Percentiles rank a stretch among this genome's conserved stretches.
Evolutionary conservation across 306 rosid genomes (phyloP).

Genomic region (Cucurbita moschata): DNA sequence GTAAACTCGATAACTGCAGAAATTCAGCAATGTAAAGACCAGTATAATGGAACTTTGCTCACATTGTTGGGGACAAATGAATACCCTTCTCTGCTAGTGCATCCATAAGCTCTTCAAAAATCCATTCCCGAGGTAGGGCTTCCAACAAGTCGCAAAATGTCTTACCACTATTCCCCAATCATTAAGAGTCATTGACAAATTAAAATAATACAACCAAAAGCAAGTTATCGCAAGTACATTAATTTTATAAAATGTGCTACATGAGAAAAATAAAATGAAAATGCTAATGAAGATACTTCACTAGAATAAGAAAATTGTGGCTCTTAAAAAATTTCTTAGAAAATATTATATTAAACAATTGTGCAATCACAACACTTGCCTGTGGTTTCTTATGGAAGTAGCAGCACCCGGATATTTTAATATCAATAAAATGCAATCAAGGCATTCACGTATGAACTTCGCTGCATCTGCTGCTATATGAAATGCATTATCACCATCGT

Average conservation of each 20-base stretch:
- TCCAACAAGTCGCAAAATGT: conserved; percentile 81
- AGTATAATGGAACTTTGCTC: conserved; percentile 8
- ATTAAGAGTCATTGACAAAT: not conserved
- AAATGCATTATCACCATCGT: conserved; percentile 93
- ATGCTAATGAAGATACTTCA: not conserved
- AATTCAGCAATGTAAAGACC: conserved; percentile 3
- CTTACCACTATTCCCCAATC: conserved; percentile 55
- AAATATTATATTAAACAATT: not conserved
- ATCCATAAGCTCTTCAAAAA: conserved; percentile 95
- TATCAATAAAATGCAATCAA: conserved; percentile 87
- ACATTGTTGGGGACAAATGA: conserved; percentile 70
- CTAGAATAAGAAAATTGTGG: not conserved
- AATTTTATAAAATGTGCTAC: not conserved
- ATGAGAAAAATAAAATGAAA: not conserved
- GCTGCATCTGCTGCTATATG: conserved; percentile 97
- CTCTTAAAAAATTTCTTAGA: not conserved
- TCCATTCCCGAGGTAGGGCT: conserved; percentile 90
- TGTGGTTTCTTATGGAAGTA: conserved; percentile 79
- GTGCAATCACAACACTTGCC: conserved; percentile 28
- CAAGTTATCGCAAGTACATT: not conserved
- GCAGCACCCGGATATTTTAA: conserved; percentile 72
- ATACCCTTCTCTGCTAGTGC: conserved; percentile 66
- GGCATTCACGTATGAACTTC: conserved; percentile 90
- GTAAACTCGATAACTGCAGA: not conserved
- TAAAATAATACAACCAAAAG: not conserved